Percentiles rank a stretch among this genome's conserved stretches.
These are phyloP conservation scores for Entomortierella beljakovae DNA, from an alignment of 192 early-diverging fungal species.

Conservation along the genomic window DNA sequence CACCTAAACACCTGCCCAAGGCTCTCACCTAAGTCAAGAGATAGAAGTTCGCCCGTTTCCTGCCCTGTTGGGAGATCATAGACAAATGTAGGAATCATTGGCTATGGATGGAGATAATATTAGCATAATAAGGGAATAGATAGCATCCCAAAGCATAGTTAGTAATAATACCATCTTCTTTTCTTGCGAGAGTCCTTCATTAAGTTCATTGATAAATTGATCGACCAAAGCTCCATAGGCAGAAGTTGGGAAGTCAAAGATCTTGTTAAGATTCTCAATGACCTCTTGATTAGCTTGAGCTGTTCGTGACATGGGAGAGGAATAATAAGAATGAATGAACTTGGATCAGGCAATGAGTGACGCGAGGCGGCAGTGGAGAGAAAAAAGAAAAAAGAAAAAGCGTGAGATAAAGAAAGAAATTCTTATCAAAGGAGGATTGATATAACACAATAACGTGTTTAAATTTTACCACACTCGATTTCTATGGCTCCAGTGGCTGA, in stretches of 20 bases:
- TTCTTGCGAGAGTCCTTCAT: slow-evolving; percentile 26
- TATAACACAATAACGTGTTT: too few species aligned
- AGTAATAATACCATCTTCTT: slow-evolving; percentile 17
- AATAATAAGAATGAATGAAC: neutral
- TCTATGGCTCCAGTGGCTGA: too few species aligned
- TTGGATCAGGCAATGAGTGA: neutral
- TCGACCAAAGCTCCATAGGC: slow-evolving; percentile 39
- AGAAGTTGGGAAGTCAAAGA: slow-evolving; percentile 40
- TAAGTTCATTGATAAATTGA: slow-evolving; percentile 38
- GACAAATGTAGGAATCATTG: slow-evolving; percentile 94
- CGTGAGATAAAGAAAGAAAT: neutral
- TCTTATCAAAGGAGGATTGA: too few species aligned
- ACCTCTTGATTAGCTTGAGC: slow-evolving; percentile 12
- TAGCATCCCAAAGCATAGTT: neutral
- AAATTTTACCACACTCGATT: too few species aligned
- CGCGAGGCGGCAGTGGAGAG: neutral
- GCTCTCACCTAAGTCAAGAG: slow-evolving; percentile 83
- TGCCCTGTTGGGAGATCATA: slow-evolving; percentile 80
- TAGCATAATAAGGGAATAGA: neutral
- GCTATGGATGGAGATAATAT: neutral
- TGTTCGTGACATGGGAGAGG: slow-evolving; percentile 7
- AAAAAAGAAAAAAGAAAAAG: neutral
- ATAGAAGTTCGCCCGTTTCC: slow-evolving; percentile 85
- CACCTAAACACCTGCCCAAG: neutral
- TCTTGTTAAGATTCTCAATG: slow-evolving; percentile 27